Evolutionary conservation across 2,329 filamentous ascomycete species (phyloP).

Genomic region (Ophiocordyceps unilateralis): DNA sequence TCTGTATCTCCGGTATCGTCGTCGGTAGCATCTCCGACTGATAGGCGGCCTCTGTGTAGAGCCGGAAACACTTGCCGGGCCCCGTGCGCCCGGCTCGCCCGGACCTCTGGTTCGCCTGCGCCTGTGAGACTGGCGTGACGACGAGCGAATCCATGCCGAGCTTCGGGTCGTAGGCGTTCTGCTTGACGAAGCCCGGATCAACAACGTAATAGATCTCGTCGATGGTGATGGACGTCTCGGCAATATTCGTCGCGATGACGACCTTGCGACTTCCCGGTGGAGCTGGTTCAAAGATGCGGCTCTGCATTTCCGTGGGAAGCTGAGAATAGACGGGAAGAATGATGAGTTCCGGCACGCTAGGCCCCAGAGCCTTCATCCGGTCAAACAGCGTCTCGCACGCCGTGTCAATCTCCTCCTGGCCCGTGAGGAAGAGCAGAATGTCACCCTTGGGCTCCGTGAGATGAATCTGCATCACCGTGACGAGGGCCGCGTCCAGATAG

Average conservation of each 20-base stretch:
- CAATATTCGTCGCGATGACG: slow-evolving; percentile 95
- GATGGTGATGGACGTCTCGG: slow-evolving; percentile 94
- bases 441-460: slow-evolving; percentile 82
- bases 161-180: slow-evolving; percentile 93
- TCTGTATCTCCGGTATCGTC: slow-evolving; percentile 89
- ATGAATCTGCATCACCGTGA: slow-evolving; percentile 97
- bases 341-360: slow-evolving; percentile 77
- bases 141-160: slow-evolving; percentile 94
- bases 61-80: slow-evolving; percentile 84
- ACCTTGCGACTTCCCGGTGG: slow-evolving; percentile 78
- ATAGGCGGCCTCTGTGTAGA: slow-evolving; percentile 91
- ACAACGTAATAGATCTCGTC: slow-evolving; percentile 96
- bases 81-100: slow-evolving; percentile 88
- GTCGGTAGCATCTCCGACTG: slow-evolving; percentile 95
- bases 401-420: slow-evolving; percentile 95
- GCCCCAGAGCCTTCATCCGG: slow-evolving; percentile 87
- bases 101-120: slow-evolving; percentile 85
- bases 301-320: slow-evolving; percentile 85
- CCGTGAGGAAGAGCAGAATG: slow-evolving; percentile 91
- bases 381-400: slow-evolving; percentile 84
- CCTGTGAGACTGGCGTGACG: slow-evolving; percentile 90
- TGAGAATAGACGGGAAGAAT: slow-evolving; percentile 95
- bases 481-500: slow-evolving; percentile 84
- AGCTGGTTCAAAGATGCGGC: slow-evolving; percentile 83
- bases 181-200: slow-evolving; percentile 94